Evolutionary conservation across 2,329 filamentous ascomycete species (phyloP), one percentile per base, ranked within the genome.

Genomic region (Colletotrichum graminicola): DNA sequence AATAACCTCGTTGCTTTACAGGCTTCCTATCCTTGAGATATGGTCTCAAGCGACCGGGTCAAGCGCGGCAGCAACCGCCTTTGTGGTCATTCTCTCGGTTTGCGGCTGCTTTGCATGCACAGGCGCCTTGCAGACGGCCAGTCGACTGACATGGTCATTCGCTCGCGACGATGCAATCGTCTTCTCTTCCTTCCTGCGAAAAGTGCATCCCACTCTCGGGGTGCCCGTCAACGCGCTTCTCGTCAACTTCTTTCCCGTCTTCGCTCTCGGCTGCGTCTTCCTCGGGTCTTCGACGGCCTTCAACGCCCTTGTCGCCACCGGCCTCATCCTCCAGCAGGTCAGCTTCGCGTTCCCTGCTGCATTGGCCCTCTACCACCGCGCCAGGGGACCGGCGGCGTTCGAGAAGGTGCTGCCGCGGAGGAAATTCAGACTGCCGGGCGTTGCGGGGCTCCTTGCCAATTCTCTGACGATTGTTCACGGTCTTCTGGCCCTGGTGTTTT

Each of bases 91-190:
- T 1, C 26, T 66, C 0, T 56, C 39, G 0, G n/a, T 39, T 1
- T 72, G 66, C 29, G 70, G 70, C 21, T 72, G 70, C 51, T 69
- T 72, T 10, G 70, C 70, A 14, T 72, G 67, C 36, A 49, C 63
- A 0, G 67, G 55, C n/a, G 66, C 70, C 23, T 34, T 70, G 5
- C 61, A 70, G 29, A 69, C 70, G 1, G 66, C 66, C 39, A 71
- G 67, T 29, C 66, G 71, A 10, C 62, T 73, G 6, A 66, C 55
- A 1, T 73, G 71, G 71, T 66, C 71, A 8, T 73, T 73, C 14
- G 61, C 71, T 16, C 66, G 71, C 7, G 66, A 73, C 14, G 49
- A 71, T 32, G 71, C 67, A 2, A 51, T 71, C 26, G 18, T 59
- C 11, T 73, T 62, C 7, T 66, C 61, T 2, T 21, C 34, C 1